These are phyloP conservation scores for Solanum chaucha DNA, from an alignment of 257 asterid genomes.

Conservation along the genomic window DNA sequence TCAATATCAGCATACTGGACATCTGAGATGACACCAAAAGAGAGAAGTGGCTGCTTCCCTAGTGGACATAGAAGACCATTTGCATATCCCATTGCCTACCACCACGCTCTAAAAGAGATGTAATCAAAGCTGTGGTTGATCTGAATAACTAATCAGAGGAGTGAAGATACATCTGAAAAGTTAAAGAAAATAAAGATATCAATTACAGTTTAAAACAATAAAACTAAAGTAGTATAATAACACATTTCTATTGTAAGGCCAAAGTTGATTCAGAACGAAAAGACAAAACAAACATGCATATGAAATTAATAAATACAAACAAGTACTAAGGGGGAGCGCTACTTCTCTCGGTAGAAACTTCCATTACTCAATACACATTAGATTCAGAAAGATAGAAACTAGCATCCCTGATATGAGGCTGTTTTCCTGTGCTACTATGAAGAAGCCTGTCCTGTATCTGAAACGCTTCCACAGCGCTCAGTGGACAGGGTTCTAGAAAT, in stretches of 20 bases:
- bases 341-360: not conserved
- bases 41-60: constrained; percentile 59
- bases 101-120: not conserved
- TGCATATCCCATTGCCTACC: constrained; percentile 44
- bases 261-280: not conserved
- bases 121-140: not conserved
- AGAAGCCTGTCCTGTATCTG: not conserved
- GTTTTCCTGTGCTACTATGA: not conserved
- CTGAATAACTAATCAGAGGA: not conserved
- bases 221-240: not conserved
- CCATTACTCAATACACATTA: not conserved
- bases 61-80: constrained; percentile 27
- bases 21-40: constrained; percentile 93
- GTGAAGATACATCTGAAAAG: not conserved
- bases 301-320: not conserved
- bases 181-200: not conserved
- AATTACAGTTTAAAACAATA: not conserved
- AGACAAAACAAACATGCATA: not conserved
- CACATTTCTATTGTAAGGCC: not conserved
- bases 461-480: not conserved
- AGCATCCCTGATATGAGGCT: not conserved
- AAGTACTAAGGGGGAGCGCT: not conserved
- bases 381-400: not conserved
- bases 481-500: not conserved
- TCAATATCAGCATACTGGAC: constrained; percentile 96